Conservation (phyloP, 2,329 filamentous ascomycete genomes). For the Alternaria novae-zelandiae region DNA sequence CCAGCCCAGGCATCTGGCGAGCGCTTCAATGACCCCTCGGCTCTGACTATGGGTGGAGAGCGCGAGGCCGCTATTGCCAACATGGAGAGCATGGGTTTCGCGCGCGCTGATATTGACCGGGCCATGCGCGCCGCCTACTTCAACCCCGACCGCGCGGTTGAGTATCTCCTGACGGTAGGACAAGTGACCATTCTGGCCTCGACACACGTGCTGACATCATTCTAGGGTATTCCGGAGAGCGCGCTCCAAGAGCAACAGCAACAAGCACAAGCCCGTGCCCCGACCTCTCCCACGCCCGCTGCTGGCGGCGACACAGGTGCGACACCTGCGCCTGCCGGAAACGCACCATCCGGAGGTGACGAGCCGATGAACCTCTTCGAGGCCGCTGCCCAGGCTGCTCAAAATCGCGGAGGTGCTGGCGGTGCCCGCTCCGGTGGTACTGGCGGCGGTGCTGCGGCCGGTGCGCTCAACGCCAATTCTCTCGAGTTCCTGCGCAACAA, state of each 20-base stretch:
- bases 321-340: constrained; percentile 48
- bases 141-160: constrained; percentile 96
- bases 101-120: constrained; percentile 83
- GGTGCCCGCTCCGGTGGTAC: constrained; percentile 56
- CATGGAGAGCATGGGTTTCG: constrained; percentile 98
- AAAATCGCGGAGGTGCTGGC: constrained; percentile 53
- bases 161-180: constrained; percentile 87
- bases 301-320: constrained; percentile 32
- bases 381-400: constrained; percentile 79
- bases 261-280: constrained; percentile 47
- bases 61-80: constrained; percentile 82
- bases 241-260: constrained; percentile 71
- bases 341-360: constrained; percentile 59
- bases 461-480: constrained; percentile 69
- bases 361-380: constrained; percentile 89
- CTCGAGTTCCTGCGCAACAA: constrained; percentile 95
- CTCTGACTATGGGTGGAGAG: constrained; percentile 85
- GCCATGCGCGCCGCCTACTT: constrained; percentile 96
- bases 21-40: constrained; percentile 73
- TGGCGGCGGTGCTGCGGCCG: constrained; percentile 58
- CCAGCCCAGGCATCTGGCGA: constrained; percentile 49
- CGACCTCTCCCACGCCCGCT: constrained; percentile 51
- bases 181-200: constrained; percentile 4
- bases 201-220: constrained; percentile 26
- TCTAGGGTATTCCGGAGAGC: constrained; percentile 87